Evolutionary conservation across 192 early-diverging fungal species (phyloP).

Genomic region (Entomortierella lignicola): DNA sequence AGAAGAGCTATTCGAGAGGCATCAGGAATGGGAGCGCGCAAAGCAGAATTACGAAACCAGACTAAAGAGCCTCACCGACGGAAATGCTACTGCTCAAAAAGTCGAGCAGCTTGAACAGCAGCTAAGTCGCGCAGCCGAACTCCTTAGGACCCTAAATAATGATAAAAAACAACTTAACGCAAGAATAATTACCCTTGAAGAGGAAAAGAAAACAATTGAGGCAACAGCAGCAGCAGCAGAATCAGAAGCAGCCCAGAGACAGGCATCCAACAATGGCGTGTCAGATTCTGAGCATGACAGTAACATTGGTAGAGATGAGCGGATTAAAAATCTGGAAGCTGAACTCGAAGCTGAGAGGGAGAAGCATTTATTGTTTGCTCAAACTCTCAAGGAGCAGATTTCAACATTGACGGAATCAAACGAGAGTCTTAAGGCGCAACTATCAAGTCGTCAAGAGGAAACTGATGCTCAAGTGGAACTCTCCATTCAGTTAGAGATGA

Average conservation of each 20-base stretch:
- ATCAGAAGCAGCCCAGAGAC: conserved; percentile 1
- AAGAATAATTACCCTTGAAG: conserved; percentile 12
- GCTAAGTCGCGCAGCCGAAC: conserved; percentile 23
- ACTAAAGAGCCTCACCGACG: conserved; percentile 34
- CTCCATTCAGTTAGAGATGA: conserved; percentile 34
- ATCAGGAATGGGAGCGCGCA: conserved; percentile 45
- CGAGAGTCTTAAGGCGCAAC: conserved; percentile 19
- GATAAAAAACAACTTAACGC: conserved; percentile 33
- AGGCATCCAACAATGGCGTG: neutral
- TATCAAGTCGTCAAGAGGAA: conserved; percentile 19
- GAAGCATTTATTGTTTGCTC: conserved; percentile 1
- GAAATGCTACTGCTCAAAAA: conserved; percentile 38
- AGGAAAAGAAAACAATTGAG: conserved; percentile 3
- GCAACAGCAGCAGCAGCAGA: conserved; percentile 12
- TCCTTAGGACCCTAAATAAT: conserved; percentile 23
- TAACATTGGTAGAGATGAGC: neutral
- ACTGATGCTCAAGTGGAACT: conserved; percentile 22
- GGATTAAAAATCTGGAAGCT: conserved; percentile 5
- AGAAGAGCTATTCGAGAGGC: conserved; percentile 25
- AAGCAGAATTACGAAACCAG: conserved; percentile 41
- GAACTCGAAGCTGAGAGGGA: conserved; percentile 24
- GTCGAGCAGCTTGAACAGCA: conserved; percentile 38
- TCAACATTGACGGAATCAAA: conserved; percentile 11
- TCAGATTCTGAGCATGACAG: neutral
- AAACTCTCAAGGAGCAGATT: conserved; percentile 29